These are phyloP conservation scores for Gossypium gossypioides DNA, from an alignment of 441 rosid genomes.

Conservation along the genomic window DNA sequence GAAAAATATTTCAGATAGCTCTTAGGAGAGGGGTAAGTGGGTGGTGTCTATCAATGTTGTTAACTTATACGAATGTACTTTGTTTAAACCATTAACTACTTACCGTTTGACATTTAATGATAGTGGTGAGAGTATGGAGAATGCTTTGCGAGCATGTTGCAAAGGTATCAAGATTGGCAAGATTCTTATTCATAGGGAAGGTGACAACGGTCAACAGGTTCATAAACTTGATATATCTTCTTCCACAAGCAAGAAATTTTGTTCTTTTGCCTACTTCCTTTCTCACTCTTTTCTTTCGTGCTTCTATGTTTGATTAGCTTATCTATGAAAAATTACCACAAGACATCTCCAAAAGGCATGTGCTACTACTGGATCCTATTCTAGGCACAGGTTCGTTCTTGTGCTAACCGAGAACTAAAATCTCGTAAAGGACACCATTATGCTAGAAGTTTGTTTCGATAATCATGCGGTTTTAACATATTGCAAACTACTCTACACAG, in stretches of 20 bases:
- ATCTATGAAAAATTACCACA: constrained; percentile 83
- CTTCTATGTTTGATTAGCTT: constrained; percentile 41
- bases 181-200: constrained; percentile 90
- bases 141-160: constrained; percentile 91
- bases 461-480: neutral
- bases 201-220: constrained; percentile 96
- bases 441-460: neutral
- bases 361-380: constrained; percentile 82
- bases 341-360: constrained; percentile 90
- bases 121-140: constrained; percentile 98
- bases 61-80: neutral
- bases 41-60: neutral
- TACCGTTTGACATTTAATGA: constrained; percentile 8
- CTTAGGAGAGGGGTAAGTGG: neutral
- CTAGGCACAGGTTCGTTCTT: constrained; percentile 73
- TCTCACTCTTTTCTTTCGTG: constrained; percentile 16
- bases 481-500: constrained; percentile 35
- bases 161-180: constrained; percentile 96
- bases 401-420: neutral
- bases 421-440: neutral
- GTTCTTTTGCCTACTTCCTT: constrained; percentile 3
- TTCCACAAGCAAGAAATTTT: neutral
- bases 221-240: constrained; percentile 5
- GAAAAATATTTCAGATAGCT: neutral
- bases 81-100: constrained; percentile 1